Evolutionary conservation across 768 basidiomycete species (phyloP), one percentile per base, ranked within the genome.

Genomic region (Porphyrellus cyaneotinctus): DNA sequence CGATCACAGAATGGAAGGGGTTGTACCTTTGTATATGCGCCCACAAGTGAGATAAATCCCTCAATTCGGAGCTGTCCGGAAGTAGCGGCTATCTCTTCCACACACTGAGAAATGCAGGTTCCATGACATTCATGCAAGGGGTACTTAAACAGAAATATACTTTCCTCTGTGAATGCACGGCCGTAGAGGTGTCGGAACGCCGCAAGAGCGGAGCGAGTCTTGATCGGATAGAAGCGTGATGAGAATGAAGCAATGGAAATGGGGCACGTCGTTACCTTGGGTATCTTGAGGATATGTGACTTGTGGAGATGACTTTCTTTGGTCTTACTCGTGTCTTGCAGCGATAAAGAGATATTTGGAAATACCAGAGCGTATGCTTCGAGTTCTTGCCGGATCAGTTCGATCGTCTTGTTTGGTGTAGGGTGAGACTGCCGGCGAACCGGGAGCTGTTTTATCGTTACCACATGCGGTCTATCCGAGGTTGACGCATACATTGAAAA

Each of bases 41-140:
- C 90, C 17, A 81, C 78, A 6, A 92, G 74, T 64, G 91, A 89
- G 51, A 97, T 83, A 65, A 98, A 97, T 0, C 95, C 95, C 51
- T 85, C 74, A 9, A 91, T 71, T 39, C 68, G 78, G 61, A 87
- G 68, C 15, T 74, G 71, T 10, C 73, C 84, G n/a, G 69, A 74
- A 31, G 60, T 63, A 2, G 75, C 69, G 26, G 81, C 59, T 44
- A 93, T 76, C 50, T 80, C 78, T 56, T 92, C 86, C 9, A 88
- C 78, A 59, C 85, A 79, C 90, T 93, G 59, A 37, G 48, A 49
- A 60, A 66, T 47, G 42, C 37, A 49, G 44, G 24, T 43, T 58
- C 58, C 53, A 49, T 59, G 47, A 58, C 30, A 22, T 44, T 57
- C 54, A 38, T 22, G 24, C 32, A 57, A 6, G 14, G 42, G 10